A percentile compares a stretch with the other conserved stretches of the same genome.
Conservation (phyloP, 257 asterid genomes). For the Galeopsis tetrahit region DNA sequence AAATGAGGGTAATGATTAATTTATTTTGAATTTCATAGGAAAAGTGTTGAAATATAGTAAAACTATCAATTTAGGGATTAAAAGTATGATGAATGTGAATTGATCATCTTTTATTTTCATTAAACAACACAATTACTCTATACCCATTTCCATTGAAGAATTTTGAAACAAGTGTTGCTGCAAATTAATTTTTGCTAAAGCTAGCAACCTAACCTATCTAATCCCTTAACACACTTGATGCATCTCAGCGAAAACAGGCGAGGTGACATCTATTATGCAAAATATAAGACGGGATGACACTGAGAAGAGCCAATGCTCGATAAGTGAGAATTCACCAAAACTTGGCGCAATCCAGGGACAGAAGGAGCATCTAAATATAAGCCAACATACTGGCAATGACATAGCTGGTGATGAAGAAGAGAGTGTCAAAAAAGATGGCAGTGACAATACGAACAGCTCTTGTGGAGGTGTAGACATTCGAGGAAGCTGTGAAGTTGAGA, state of each 20-base stretch:
- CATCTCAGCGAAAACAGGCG: slow-evolving; percentile 37
- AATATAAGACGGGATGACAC: slow-evolving; percentile 34
- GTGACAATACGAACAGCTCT: slow-evolving; percentile 24
- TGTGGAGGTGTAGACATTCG: slow-evolving; percentile 36
- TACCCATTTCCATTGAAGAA: no score
- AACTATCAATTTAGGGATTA: no score
- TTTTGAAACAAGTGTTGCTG: no score
- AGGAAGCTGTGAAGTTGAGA: slow-evolving; percentile 38
- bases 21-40: no score
- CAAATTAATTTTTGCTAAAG: neutral
- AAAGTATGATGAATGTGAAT: no score
- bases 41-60: no score
- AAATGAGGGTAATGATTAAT: no score
- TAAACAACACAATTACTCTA: no score
- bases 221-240: slow-evolving; percentile 22
- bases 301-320: slow-evolving; percentile 31
- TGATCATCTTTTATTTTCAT: no score
- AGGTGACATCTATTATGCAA: slow-evolving; percentile 34
- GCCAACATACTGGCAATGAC: slow-evolving; percentile 37
- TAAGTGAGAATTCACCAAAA: slow-evolving; percentile 34
- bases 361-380: slow-evolving; percentile 29
- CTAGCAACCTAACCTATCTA: neutral
- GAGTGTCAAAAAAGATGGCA: slow-evolving; percentile 2
- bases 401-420: slow-evolving; percentile 24
- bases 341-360: slow-evolving; percentile 42